Conservation (phyloP, 2,329 filamentous ascomycete genomes). For the Claviceps africana region DNA sequence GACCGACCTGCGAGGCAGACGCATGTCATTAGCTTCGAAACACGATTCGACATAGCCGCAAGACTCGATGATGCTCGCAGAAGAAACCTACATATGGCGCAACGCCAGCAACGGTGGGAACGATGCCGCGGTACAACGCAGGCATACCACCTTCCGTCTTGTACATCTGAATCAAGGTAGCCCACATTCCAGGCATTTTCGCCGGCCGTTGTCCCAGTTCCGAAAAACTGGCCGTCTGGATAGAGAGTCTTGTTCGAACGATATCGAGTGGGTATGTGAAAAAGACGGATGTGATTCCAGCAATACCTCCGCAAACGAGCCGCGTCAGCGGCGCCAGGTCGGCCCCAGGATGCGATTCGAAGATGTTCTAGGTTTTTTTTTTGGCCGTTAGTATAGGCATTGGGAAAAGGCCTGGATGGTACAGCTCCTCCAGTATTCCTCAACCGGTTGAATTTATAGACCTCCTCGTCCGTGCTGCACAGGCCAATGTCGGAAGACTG, state of each 20-base stretch:
- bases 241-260: conserved; percentile 85
- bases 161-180: conserved; percentile 72
- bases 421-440: not conserved
- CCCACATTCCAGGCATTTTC: conserved; percentile 84
- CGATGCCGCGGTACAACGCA: conserved; percentile 85
- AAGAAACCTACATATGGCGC: conserved; percentile 62
- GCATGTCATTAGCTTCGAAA: conserved; percentile 8
- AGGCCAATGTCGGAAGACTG: conserved; percentile 17
- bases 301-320: conserved; percentile 77
- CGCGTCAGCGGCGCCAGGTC: conserved; percentile 62
- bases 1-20: conserved; percentile 51
- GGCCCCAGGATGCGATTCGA: conserved; percentile 60
- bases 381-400: not conserved
- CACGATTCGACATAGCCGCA: not conserved
- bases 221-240: conserved; percentile 93
- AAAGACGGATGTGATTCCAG: conserved; percentile 89
- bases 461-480: not conserved
- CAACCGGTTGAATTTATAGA: not conserved
- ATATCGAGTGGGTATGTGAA: conserved; percentile 96
- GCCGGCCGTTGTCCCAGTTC: conserved; percentile 50
- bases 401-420: not conserved
- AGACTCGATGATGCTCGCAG: not conserved
- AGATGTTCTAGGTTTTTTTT: conserved; percentile 41
- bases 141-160: conserved; percentile 71
- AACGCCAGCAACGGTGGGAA: conserved; percentile 88